A percentile compares a stretch with the other conserved stretches of the same genome.
phyloP scores from a whole-genome alignment of 495 filamentous ascomycete species.

The Talaromyces stipitatus region DNA sequence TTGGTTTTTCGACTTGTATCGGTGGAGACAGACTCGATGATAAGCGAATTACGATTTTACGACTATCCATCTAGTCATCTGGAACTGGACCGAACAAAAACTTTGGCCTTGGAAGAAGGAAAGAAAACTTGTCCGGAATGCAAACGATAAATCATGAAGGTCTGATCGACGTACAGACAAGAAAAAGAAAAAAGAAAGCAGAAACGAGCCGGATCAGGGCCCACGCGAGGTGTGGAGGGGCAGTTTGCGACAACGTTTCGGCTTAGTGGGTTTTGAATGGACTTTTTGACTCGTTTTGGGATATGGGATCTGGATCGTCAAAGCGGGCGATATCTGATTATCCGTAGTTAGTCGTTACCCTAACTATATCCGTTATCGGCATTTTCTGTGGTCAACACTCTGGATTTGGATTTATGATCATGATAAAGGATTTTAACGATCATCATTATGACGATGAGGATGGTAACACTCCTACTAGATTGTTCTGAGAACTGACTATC shows the following conservation, averaged over 20 bases:
- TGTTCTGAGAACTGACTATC: neutral
- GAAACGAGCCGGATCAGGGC: neutral
- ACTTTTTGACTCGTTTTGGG: constrained; percentile 26
- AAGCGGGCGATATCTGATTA: constrained; percentile 1
- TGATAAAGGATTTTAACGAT: neutral
- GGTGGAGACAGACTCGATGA: neutral
- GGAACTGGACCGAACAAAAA: neutral
- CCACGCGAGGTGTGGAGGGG: constrained; percentile 11
- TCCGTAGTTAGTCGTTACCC: neutral
- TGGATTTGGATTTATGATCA: neutral
- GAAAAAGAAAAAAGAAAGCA: neutral
- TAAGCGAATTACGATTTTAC: neutral
- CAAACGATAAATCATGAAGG: neutral
- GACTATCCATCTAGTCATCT: neutral
- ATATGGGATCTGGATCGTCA: constrained; percentile 9
- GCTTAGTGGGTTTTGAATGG: constrained; percentile 12
- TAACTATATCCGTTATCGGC: constrained; percentile 1
- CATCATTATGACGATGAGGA: neutral
- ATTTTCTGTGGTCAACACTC: neutral
- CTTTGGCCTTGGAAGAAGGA: neutral
- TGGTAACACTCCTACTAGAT: neutral
- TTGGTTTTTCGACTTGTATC: neutral
- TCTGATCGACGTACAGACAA: neutral
- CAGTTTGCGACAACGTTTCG: neutral
- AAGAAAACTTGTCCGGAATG: neutral